Evolutionary conservation across 352 stramenopile species (phyloP), one percentile per base, ranked within the genome.

Genomic region (Phytophthora capsici): DNA sequence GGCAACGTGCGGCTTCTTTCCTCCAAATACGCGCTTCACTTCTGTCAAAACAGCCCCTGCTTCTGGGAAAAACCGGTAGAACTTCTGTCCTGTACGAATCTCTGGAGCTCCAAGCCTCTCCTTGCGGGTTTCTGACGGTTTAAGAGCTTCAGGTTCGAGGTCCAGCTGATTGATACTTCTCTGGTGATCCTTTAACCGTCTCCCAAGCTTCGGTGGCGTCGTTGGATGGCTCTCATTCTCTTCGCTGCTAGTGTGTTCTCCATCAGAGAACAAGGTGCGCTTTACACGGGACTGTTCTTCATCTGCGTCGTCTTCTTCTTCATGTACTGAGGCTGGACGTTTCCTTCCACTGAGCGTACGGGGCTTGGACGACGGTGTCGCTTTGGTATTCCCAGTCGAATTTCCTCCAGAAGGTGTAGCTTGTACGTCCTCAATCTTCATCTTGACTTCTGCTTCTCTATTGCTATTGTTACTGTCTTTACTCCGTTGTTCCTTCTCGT

Each of bases 1-100:
- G 14, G 69, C 66, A 12, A 88, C 85, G 30, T 90, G 81, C 1
- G 85, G 85, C 48, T 95, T 95, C 71, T 94, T 95, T 3, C 84
- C 84, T 13, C 82, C 73, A 40, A 92, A 75, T 1, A 95, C 80
- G 14, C 85, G 85, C 58, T 89, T 91, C 20, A 95, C 77, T 43
- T 94, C 72, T 0, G 82, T 77, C 30, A 94, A 48, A 8, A 87
- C 67, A 6, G 84, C 78, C 14, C 83, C 84, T 10, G 67, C 50
- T 12, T 87, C 74, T 0, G 82, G 82, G 36, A 92, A 85, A 43
- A 88, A 91, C 10, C 84, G 85, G 28, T 84, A 95, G 25, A 93
- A 95, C 30, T 82, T 80, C 36, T 94, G 87, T 6, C 84, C 84
- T 4, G 70, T 73, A 20, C 57, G 60, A 20, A 95, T 85, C 46